Base-by-base conservation (phyloP, 2,329 filamentous ascomycete species). In the Fusarium sp. region DNA sequence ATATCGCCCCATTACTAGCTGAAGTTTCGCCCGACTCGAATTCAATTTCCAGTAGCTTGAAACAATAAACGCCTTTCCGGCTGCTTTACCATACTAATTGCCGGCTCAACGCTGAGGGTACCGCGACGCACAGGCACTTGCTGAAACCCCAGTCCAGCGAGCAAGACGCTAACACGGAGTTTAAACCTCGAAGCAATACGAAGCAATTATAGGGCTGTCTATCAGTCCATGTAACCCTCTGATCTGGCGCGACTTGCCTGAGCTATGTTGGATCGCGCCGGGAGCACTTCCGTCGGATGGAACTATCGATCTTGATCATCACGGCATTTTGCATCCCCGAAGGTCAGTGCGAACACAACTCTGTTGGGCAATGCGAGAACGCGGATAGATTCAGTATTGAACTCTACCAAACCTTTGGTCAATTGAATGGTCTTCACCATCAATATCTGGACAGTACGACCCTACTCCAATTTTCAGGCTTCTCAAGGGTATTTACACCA, bases 11-110 rank as follows among this genome's bases (percentile, higher is more conserved):
- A n/a, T 44, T 24, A 61, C 42, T 26, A 17, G 45, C 1, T 6
- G 2, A 4, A 62, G 17, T 36, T 11, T 57, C 22, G 12, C 13
- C 18, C 49, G 15, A 12, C 36, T 24, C 1, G 9, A 24, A 20
- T 52, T 36, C 48, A 52, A 52, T 35, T 42, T 54, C 33, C n/a
- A 42, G n/a, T 61, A 13, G 36, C 58, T 35, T 55, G 35, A 14
- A 61, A n/a, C 14, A 11, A 35, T 1, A 33, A n/a, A 13, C n/a
- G 14, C 9, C 17, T n/a, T 26, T 59, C 7, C 10, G 10, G 15
- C 5, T 28, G 10, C 35, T 35, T 14, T 28, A n/a, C 7, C 26
- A 26, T 33, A 11, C 48, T n/a, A 11, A 36, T 15, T 48, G 7
- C n/a, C 31, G 4, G 18, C 41, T 28, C 31, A 28, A 58, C n/a